Evolutionary conservation across 2,329 filamentous ascomycete species (phyloP).

Genomic region (Daldinia sp.): DNA sequence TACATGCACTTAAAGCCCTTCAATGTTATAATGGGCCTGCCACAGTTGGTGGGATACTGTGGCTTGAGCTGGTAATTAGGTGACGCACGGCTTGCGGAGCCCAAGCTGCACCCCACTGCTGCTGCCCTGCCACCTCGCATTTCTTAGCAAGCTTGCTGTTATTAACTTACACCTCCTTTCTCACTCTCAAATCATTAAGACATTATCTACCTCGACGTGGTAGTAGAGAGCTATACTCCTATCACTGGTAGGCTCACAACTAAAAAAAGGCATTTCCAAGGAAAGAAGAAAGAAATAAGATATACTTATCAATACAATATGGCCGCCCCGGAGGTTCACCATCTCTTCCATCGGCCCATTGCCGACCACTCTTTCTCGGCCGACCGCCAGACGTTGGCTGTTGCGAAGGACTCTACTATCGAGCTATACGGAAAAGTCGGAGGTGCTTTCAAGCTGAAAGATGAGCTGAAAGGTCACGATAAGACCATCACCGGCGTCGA

Average conservation of each 20-base stretch:
- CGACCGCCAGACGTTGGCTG: slow-evolving; percentile 87
- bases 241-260: slow-evolving; percentile 62
- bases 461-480: slow-evolving; percentile 96
- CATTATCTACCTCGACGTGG: slow-evolving; percentile 57
- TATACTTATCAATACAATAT: slow-evolving; percentile 73
- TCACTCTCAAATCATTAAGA: slow-evolving; percentile 12
- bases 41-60: slow-evolving; percentile 3
- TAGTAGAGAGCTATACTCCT: slow-evolving; percentile 99
- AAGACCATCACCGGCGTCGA: slow-evolving; percentile 97
- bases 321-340: slow-evolving; percentile 90
- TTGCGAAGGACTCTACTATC: slow-evolving; percentile 89
- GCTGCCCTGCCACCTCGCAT: slow-evolving; percentile 6
- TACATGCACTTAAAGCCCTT: background rate
- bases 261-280: background rate
- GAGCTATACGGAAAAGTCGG: slow-evolving; percentile 86
- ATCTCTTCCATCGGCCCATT: slow-evolving; percentile 96
- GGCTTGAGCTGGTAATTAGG: background rate
- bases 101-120: slow-evolving; percentile 5
- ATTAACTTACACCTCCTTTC: slow-evolving; percentile 11
- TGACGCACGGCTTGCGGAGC: slow-evolving; percentile 11
- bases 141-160: background rate
- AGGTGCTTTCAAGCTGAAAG: slow-evolving; percentile 82
- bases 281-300: background rate
- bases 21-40: background rate
- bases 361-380: slow-evolving; percentile 98